These are phyloP conservation scores for Gilbertella persicaria DNA, from an alignment of 371 early-diverging fungal species.

Conservation along the genomic window DNA sequence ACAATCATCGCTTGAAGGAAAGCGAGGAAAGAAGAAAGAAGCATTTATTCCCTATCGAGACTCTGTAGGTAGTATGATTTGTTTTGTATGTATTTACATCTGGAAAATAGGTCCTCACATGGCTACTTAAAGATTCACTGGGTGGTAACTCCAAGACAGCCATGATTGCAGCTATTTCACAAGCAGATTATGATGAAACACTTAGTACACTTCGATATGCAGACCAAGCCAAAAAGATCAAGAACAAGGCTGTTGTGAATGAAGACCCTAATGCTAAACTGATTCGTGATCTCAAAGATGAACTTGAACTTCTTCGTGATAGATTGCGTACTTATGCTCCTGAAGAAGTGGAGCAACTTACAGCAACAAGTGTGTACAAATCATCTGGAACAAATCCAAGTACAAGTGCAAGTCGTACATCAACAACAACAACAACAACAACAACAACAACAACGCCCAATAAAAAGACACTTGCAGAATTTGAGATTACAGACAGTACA, in stretches of 20 bases:
- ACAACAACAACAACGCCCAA: neutral
- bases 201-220: slow-evolving; percentile 95
- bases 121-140: slow-evolving; percentile 92
- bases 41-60: slow-evolving; percentile 87
- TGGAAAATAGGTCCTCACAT: slow-evolving; percentile 74
- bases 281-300: slow-evolving; percentile 88
- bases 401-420: slow-evolving; percentile 1
- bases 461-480: slow-evolving; percentile 20
- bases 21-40: slow-evolving; percentile 54
- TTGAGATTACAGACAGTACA: slow-evolving; percentile 52
- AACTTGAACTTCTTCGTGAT: slow-evolving; percentile 70
- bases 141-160: slow-evolving; percentile 94
- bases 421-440: slow-evolving; percentile 1
- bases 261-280: slow-evolving; percentile 86
- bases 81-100: neutral
- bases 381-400: slow-evolving; percentile 5
- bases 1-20: slow-evolving; percentile 51
- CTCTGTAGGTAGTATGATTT: slow-evolving; percentile 54
- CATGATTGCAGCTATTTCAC: slow-evolving; percentile 90
- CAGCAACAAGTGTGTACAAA: slow-evolving; percentile 41
- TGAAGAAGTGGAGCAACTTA: slow-evolving; percentile 46
- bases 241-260: slow-evolving; percentile 91
- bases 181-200: slow-evolving; percentile 85
- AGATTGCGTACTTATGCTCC: slow-evolving; percentile 67
- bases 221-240: slow-evolving; percentile 91